These are phyloP conservation scores for Aspergillus fischeri DNA, from an alignment of 2,329 filamentous ascomycete genomes.

Conservation along the genomic window DNA sequence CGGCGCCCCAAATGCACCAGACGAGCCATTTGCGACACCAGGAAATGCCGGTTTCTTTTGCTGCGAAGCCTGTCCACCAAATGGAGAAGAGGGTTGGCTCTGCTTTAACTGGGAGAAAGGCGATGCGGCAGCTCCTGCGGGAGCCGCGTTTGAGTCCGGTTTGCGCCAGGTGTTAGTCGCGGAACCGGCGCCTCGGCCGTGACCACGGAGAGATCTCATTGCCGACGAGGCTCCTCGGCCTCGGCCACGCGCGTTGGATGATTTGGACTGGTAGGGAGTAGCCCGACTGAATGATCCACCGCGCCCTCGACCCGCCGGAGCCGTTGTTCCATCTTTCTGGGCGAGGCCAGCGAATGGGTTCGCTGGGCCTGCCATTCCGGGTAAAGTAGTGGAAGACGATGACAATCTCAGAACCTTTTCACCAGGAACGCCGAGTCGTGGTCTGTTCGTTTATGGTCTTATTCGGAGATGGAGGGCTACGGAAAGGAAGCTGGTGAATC, in stretches of 20 bases:
- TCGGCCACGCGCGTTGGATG: slow-evolving; percentile 18
- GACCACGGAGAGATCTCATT: slow-evolving; percentile 14
- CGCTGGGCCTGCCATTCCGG: slow-evolving; percentile 30
- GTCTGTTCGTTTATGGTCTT: neutral
- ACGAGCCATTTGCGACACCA: slow-evolving; percentile 13
- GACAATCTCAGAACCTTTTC: slow-evolving; percentile 14
- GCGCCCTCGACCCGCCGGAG: slow-evolving; percentile 22
- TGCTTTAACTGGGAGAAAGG: slow-evolving; percentile 25
- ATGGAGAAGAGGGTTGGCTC: slow-evolving; percentile 13
- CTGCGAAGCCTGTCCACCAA: slow-evolving; percentile 12
- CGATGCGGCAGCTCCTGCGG: slow-evolving; percentile 10
- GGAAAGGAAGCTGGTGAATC: neutral
- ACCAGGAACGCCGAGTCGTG: neutral
- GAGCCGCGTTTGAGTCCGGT: slow-evolving; percentile 8
- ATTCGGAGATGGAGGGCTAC: neutral
- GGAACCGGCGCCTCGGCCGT: slow-evolving; percentile 15
- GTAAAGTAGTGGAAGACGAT: slow-evolving; percentile 17
- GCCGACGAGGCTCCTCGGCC: slow-evolving; percentile 14
- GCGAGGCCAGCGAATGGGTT: slow-evolving; percentile 25
- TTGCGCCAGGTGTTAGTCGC: slow-evolving; percentile 16
- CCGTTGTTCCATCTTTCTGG: slow-evolving; percentile 23
- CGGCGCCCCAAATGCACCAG: slow-evolving; percentile 11
- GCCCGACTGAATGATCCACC: slow-evolving; percentile 16
- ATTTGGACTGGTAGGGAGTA: slow-evolving; percentile 16
- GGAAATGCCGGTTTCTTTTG: slow-evolving; percentile 20